Evolutionary conservation across 306 rosid species (phyloP).

Genomic region (Cucurbita argyrosperma): DNA sequence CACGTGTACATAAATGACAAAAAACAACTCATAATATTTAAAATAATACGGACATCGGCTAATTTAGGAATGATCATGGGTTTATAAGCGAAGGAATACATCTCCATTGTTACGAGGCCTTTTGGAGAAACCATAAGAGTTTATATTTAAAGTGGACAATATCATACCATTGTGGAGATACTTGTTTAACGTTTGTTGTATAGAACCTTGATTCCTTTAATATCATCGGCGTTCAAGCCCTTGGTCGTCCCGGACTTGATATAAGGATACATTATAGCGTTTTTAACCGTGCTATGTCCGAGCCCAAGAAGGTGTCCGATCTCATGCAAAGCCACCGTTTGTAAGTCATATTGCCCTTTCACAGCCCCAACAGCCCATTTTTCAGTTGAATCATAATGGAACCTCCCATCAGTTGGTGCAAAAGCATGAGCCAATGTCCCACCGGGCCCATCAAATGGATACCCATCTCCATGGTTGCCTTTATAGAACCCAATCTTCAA

Average conservation of each 20-base stretch:
- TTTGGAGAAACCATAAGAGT: no score
- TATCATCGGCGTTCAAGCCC: background rate
- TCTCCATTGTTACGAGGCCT: no score
- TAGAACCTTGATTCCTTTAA: background rate
- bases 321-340: conserved; percentile 8
- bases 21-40: no score
- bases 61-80: no score
- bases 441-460: background rate
- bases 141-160: no score
- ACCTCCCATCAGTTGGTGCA: conserved; percentile 5
- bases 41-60: no score
- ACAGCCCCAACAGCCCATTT: background rate
- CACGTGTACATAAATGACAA: no score
- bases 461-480: background rate
- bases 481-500: background rate
- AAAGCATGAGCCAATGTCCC: conserved; percentile 6
- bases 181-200: background rate
- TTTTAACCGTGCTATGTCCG: background rate
- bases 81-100: no score
- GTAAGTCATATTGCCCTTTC: background rate
- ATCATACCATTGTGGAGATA: no score
- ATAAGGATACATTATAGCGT: conserved; percentile 1
- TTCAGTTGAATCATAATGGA: conserved; percentile 3
- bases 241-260: background rate
- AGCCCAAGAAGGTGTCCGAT: conserved; percentile 11